Conservation (phyloP, 257 asterid genomes). For the Dorcoceras hygrometricum region DNA sequence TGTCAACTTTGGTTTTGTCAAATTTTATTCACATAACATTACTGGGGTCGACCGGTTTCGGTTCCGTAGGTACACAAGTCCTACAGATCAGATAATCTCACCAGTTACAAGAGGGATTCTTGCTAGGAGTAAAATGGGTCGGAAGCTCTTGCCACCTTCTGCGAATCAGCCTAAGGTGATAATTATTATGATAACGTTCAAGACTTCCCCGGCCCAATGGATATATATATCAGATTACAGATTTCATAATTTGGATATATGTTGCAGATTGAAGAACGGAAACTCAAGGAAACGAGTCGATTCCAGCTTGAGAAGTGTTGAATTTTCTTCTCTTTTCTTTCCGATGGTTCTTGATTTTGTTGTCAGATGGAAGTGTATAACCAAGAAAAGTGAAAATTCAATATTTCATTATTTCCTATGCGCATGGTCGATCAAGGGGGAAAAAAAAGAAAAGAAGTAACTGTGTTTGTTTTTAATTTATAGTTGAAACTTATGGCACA, state of each 20-base stretch:
- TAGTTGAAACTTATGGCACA: no score
- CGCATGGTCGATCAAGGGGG: background rate
- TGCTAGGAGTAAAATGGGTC: constrained; percentile 49
- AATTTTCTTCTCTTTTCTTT: no score
- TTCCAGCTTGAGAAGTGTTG: constrained; percentile 17
- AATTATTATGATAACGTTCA: background rate
- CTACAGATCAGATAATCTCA: constrained; percentile 73
- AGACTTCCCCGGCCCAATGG: constrained; percentile 5
- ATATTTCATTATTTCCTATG: constrained; percentile 1
- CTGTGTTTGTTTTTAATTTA: no score
- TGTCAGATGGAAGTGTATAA: background rate
- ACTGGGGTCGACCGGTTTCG: background rate
- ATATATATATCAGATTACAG: background rate
- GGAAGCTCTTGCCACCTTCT: constrained; percentile 53
- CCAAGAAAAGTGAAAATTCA: background rate
- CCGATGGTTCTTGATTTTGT: background rate
- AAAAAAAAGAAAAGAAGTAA: no score
- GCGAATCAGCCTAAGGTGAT: constrained; percentile 38
- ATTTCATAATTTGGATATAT: background rate
- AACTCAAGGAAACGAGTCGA: constrained; percentile 29
- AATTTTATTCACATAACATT: background rate
- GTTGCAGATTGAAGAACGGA: constrained; percentile 38
- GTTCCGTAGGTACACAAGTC: constrained; percentile 56
- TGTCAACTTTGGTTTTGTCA: background rate
- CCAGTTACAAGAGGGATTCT: constrained; percentile 63